A percentile compares a stretch with the other conserved stretches of the same genome.
Conservation (phyloP, 2,329 filamentous ascomycete species). For the Tolypocladium endophyticum region DNA sequence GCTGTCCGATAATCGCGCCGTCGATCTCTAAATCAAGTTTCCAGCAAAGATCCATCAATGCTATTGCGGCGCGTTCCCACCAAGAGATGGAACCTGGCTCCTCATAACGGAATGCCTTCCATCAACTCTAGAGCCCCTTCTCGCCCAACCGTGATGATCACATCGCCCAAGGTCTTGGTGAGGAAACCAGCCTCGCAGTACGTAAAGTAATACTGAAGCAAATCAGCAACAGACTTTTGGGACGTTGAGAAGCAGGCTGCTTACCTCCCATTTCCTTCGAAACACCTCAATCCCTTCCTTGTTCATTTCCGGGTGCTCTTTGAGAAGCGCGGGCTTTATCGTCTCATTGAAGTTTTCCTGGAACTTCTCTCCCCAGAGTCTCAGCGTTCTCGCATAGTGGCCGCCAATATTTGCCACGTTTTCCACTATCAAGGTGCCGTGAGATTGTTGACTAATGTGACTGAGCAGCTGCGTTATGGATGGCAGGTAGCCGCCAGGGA, state of each 20-base stretch:
- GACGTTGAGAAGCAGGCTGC: constrained; percentile 8
- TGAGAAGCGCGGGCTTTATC: constrained; percentile 50
- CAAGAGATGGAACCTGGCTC: constrained; percentile 20
- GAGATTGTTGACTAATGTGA: constrained; percentile 50
- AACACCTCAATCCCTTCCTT: constrained; percentile 57
- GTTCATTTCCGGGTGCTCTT: constrained; percentile 47
- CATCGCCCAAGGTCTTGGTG: constrained; percentile 62
- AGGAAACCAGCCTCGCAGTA: constrained; percentile 67
- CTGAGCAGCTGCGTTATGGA: constrained; percentile 44
- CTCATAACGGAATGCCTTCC: constrained; percentile 54
- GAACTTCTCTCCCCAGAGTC: constrained; percentile 60
- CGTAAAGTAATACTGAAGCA: constrained; percentile 55
- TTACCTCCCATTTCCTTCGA: constrained; percentile 58
- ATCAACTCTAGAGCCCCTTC: constrained; percentile 58
- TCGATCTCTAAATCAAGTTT: background rate
- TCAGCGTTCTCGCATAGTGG: constrained; percentile 60
- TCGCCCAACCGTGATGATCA: constrained; percentile 58
- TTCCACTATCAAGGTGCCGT: constrained; percentile 54
- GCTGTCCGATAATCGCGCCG: background rate
- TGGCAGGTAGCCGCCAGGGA: constrained; percentile 64
- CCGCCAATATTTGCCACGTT: constrained; percentile 62
- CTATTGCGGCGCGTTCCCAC: background rate
- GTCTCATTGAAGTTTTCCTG: constrained; percentile 47
- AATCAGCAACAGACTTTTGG: background rate
- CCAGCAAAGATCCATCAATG: background rate